A percentile compares a stretch with the other conserved stretches of the same genome.
Evolutionary conservation across 2,329 filamentous ascomycete genomes (phyloP).

Genomic region (Phyllosticta capitalensis): DNA sequence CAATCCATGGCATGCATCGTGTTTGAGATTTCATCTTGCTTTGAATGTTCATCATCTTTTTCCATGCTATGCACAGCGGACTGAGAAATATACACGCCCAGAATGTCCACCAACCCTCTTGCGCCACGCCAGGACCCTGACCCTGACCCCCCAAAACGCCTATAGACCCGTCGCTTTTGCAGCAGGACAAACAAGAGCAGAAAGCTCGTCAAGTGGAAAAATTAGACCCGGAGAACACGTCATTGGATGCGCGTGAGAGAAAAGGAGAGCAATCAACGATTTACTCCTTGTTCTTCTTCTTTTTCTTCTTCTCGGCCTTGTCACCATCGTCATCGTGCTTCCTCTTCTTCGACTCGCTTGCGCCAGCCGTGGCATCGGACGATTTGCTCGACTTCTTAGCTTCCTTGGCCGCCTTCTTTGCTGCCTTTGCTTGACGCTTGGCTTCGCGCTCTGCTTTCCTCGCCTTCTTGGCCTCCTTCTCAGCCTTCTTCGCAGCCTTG

Average conservation of each 20-base stretch:
- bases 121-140: neutral
- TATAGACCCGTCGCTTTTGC: neutral
- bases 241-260: neutral
- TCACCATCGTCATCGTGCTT: slow-evolving; percentile 39
- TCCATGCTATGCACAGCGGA: slow-evolving; percentile 10
- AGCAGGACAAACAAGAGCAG: neutral
- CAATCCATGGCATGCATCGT: neutral
- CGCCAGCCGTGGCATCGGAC: slow-evolving; percentile 43
- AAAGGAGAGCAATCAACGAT: slow-evolving; percentile 3
- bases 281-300: slow-evolving; percentile 46
- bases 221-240: neutral
- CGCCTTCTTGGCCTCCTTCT: slow-evolving; percentile 32
- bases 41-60: slow-evolving; percentile 1
- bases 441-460: slow-evolving; percentile 30
- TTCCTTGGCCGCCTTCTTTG: slow-evolving; percentile 44
- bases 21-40: slow-evolving; percentile 1
- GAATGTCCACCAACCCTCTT: neutral
- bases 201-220: neutral
- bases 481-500: slow-evolving; percentile 28
- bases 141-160: neutral
- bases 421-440: slow-evolving; percentile 32
- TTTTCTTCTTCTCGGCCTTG: slow-evolving; percentile 57
- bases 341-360: slow-evolving; percentile 38
- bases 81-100: neutral
- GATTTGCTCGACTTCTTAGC: slow-evolving; percentile 42